Evolutionary conservation across 768 basidiomycete genomes (phyloP), one percentile per base, ranked within the genome.

Genomic region (Pisolithus microcarpus): DNA sequence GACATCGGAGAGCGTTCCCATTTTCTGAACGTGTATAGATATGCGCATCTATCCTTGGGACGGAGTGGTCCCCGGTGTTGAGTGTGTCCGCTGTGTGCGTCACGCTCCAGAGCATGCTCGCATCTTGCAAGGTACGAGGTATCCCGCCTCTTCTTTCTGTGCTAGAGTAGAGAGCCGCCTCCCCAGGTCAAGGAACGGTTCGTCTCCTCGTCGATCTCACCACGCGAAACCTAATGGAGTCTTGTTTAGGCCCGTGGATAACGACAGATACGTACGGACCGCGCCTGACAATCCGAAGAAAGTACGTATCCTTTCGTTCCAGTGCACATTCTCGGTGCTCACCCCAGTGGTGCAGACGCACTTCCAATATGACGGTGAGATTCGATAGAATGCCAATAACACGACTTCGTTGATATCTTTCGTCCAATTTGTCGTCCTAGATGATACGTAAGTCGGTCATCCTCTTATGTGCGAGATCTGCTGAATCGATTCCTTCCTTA

Each of bases 21-120:
- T 40, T 48, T 50, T 53, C 51, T 61, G 50, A 59, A 44, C 26
- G 38, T 44, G 36, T 43, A 19, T 37, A 92, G 85, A 92, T 93
- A 58, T 93, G 91, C 61, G 89, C 87, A 8, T 91, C 87, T 13
- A 91, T 94, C 51, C 79, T 94, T 7, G 91, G 89, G 24, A 85
- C 78, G 58, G 91, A 91, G 56, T 92, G 90, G 90, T 89, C 87
- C 9, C 91, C 89, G 0, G 88, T 91, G n/a, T 69, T 91, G 55
- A 89, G 85, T 54, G 88, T 89, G 19, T 74, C 84, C 24, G 78
- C 87, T 2, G 81, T 92, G 39, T 91, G 88, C 60, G 79, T 91
- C 16, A 92, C 91, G 4, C 68, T 94, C 43, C 91, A 93, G 70
- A 89, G 87, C 60, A 94, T 94, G 91, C 76, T 94, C 51, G 91